Percentiles rank a stretch among this genome's conserved stretches.
Evolutionary conservation across 495 filamentous ascomycete species (phyloP).

Genomic region (Endocarpon pusillum): DNA sequence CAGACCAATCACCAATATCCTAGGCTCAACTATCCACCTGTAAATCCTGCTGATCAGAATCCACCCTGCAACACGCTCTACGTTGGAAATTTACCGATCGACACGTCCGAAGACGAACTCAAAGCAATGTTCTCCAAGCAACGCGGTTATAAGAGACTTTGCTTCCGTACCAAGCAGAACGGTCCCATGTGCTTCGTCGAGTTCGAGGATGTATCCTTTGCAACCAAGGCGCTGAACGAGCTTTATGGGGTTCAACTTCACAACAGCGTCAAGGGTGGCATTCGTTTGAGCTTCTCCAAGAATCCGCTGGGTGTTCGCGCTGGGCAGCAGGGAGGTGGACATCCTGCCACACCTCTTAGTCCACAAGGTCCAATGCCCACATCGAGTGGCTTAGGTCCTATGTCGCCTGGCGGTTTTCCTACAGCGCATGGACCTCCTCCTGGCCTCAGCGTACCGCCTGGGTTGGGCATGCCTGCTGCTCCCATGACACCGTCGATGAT

Average conservation of each 20-base stretch:
- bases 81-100: slow-evolving; percentile 85
- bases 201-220: slow-evolving; percentile 88
- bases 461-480: slow-evolving; percentile 29
- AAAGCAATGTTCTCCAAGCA: slow-evolving; percentile 91
- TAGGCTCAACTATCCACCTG: slow-evolving; percentile 64
- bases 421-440: slow-evolving; percentile 61
- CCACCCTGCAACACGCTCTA: slow-evolving; percentile 97
- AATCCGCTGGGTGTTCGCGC: slow-evolving; percentile 89
- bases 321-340: slow-evolving; percentile 43
- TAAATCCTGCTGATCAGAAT: slow-evolving; percentile 92
- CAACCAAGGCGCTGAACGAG: slow-evolving; percentile 83
- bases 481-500: slow-evolving; percentile 21
- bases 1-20: slow-evolving; percentile 41
- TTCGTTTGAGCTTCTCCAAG: slow-evolving; percentile 96
- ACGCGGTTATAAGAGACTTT: slow-evolving; percentile 88
- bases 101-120: slow-evolving; percentile 90
- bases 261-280: slow-evolving; percentile 90
- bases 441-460: slow-evolving; percentile 52
- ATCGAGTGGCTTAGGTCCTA: slow-evolving; percentile 34
- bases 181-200: slow-evolving; percentile 99
- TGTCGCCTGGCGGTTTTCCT: slow-evolving; percentile 45
- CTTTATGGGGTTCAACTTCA: slow-evolving; percentile 78
- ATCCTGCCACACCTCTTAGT: slow-evolving; percentile 28
- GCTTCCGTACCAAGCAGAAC: slow-evolving; percentile 94
- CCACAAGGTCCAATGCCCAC: slow-evolving; percentile 30